Evolutionary conservation across 495 filamentous ascomycete genomes (phyloP), one percentile per base, ranked within the genome.

Genomic region (Saxispiralis lemnorum): DNA sequence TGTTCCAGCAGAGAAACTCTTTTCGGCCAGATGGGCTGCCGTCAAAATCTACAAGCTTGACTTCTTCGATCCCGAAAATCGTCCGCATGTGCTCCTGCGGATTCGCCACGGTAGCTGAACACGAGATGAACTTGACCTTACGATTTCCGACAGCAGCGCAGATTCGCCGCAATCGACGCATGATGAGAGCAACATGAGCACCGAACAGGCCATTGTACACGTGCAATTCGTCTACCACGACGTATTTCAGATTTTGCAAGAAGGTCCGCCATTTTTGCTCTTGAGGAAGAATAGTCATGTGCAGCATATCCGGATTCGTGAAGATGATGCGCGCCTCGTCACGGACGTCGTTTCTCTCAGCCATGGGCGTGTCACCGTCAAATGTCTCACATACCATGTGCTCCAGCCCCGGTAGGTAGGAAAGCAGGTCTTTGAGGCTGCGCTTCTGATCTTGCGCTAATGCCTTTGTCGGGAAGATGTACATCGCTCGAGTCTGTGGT

Each of bases 231-330:
- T 60, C 62, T 61, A 77, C 76, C 14, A 95, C 86, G 5, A 99
- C 89, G 54, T 81, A 95, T 46, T 76, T 81, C 32, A 99, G 63
- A 48, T 94, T 85, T 57, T 87, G 70, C 32, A 99, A 61, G 60
- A 95, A 99, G 0, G 69, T 71, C 44, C 88, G 70, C 89, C 89
- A 99, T 38, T 71, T 66, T 43, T 83, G 78, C 60, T 99, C 89
- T 50, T 94, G 81, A 1, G 89, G 87, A 7, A 99, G 64, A 20
- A 99, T 92, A 0, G 81, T 92, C 37, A 95, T 75, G 52, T 99
- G 89, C 38, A 99, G 70, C 88, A 96, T 96, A 52, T 99, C 89
- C 0, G 89, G 89, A 52, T 99, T 99, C 7, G 89, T 99, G 57
- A 99, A 95, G 44, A 99, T 88, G 47, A 99, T 82, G 10, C 84